A percentile compares a stretch with the other conserved stretches of the same genome.
These are phyloP conservation scores for Sporormia fimetaria DNA, from an alignment of 495 filamentous ascomycete genomes.

Conservation along the genomic window DNA sequence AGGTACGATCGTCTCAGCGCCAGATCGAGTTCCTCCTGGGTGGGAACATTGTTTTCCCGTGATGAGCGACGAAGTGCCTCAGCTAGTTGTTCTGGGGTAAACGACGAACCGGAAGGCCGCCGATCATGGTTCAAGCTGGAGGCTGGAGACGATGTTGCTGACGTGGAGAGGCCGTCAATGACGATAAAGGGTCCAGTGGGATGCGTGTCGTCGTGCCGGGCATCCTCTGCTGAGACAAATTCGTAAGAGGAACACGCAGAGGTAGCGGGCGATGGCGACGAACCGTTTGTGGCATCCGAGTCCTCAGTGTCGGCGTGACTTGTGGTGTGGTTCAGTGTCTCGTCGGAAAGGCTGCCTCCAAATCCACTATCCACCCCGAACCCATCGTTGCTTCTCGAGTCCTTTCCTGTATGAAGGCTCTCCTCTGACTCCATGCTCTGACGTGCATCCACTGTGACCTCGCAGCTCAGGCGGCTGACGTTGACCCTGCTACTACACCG, in stretches of 20 bases:
- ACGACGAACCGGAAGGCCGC: conserved; percentile 15
- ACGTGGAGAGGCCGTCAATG: too few species aligned
- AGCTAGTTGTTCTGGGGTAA: conserved; percentile 8
- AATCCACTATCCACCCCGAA: conserved; percentile 14
- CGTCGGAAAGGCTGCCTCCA: conserved; percentile 11
- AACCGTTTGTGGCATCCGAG: conserved; percentile 22
- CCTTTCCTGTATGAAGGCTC: neutral
- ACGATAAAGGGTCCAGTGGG: too few species aligned
- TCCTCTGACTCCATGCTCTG: neutral
- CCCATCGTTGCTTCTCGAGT: conserved; percentile 6
- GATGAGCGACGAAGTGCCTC: conserved; percentile 1
- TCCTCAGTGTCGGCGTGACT: conserved; percentile 20
- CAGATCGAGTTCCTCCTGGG: conserved; percentile 26
- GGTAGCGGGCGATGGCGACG: conserved; percentile 10
- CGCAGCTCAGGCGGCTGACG: conserved; percentile 24
- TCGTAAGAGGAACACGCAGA: too few species aligned
- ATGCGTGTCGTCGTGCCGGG: too few species aligned
- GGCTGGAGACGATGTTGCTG: too few species aligned
- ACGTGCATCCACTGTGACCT: neutral
- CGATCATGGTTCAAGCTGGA: too few species aligned
- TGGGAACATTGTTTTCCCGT: conserved; percentile 25
- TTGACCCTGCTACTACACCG: conserved; percentile 26
- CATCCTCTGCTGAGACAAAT: too few species aligned
- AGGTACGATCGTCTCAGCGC: conserved; percentile 29
- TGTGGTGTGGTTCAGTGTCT: conserved; percentile 3